Evolutionary conservation across 1,139 yeast species (phyloP), one percentile per base, ranked within the genome.

Genomic region (Saccharomyces uvarum): DNA sequence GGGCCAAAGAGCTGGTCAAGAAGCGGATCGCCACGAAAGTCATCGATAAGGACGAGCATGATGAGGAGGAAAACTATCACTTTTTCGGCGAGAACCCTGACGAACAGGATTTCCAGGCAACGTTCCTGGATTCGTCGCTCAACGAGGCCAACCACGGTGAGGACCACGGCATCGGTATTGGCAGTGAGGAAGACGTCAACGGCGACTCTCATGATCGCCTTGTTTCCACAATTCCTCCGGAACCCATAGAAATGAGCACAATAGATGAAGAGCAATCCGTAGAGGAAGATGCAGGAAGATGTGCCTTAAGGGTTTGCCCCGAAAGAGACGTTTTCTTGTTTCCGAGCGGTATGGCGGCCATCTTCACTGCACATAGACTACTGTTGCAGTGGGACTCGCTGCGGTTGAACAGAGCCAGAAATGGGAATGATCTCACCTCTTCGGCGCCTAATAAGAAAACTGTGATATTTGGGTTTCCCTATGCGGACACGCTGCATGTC

Each of bases 381-480:
- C 67, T 84, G 27, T 71, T 89, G 59, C 71, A 75, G 14, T 63
- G 63, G 19, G 73, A 69, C 53, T 56, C 67, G 13, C 60, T 61
- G 31, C 59, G 72, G 32, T 70, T 68, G 3, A 58, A 56, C 33
- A 59, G 70, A 28, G 59, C 63, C 13, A 60, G 67, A 54, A 57
- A 58, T 31, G 44, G 44, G 5, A 52, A 59, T 26, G 58, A 56
- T 50, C 52, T 50, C 59, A 48, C 61, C 59, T 14, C 59, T 58
- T 54, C 54, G 48, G 51, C 54, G 60, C 67, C 71, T 2, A 75
- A 76, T 46, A 76, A 78, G 61, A 88, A 88, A 69, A 83, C 95
- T 0, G 95, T 90, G 1, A 88, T 96, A 72, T 90, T 87, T 71
- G 98, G 99, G 0, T 91, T 91, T 71, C 97, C 98, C 6, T 93